Base-by-base conservation (phyloP, 495 filamentous ascomycete species). In the Umbilicaria muhlenbergii region DNA sequence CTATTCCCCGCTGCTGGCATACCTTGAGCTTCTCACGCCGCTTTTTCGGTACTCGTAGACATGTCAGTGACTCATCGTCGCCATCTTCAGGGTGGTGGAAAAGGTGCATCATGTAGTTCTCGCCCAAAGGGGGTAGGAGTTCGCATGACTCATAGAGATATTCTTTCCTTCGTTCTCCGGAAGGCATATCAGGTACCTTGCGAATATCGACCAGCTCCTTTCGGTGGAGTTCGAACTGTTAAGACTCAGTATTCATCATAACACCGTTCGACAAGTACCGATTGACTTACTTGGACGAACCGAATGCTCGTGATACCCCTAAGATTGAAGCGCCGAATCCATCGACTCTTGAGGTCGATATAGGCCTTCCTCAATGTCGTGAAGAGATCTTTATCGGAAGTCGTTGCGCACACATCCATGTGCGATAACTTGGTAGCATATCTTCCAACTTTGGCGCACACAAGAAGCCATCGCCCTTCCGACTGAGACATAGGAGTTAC, bases 171-270 rank as follows among this genome's bases (percentile, higher is more conserved):
- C 3, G 41, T 21, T 36, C 34, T 28, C 43, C 44, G 5, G 56
- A 55, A 1, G 61, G 62, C 52, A 66, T 58, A 36, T 56, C 55
- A 5, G 58, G 58, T 11, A 43, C 48, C 8, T 53, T 55, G n/a
- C 58, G 52, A 15, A 66, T 61, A 34, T 66, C 59, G 13, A 59
- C 57, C 34, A 63, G 58, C 15, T 58, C 55, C 39, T 57, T 59
- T 19, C 50, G 57, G 41, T 63, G 58, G 6, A 64, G 50, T 44
- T 66, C 56, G 44, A 66, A 66, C 42, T 58, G 42, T 44, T 11
- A 16, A 42, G 28, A 16, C 2, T 17, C 0, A 31, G 11, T 46
- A n/a, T 0, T 17, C 0, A 31, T 5, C 41, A n/a, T 0, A 15
- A 10, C 2, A 24, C 4, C 5, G 1, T 10, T 11, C 13, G 28